Evolutionary conservation across 805 yeast genomes (phyloP).

Genomic region (Wickerhamomyces bovis): DNA sequence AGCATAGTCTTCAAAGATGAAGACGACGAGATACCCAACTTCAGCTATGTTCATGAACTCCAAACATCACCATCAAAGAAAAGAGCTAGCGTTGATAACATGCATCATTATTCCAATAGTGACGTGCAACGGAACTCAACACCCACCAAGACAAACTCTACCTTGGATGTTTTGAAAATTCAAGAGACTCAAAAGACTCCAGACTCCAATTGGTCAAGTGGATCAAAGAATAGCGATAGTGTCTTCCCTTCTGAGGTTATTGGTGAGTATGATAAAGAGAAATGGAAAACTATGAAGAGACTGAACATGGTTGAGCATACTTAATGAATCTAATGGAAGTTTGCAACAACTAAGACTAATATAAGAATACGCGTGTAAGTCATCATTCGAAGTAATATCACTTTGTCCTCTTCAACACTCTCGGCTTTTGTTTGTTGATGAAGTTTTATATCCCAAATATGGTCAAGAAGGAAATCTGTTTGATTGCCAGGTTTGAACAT

Average conservation of each 20-base stretch:
- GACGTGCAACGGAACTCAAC: slow-evolving; percentile 2
- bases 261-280: slow-evolving; percentile 61
- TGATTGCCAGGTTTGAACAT: too few species aligned
- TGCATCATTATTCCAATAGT: background rate
- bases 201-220: slow-evolving; percentile 34
- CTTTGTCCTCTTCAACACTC: too few species aligned
- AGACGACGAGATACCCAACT: slow-evolving; percentile 12
- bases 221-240: slow-evolving; percentile 31
- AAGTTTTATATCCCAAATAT: too few species aligned
- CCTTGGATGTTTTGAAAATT: slow-evolving; percentile 12
- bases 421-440: too few species aligned
- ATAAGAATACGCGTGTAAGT: too few species aligned
- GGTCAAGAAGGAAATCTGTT: too few species aligned
- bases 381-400: too few species aligned
- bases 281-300: slow-evolving; percentile 50
- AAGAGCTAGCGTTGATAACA: background rate
- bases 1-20: slow-evolving; percentile 20
- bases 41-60: slow-evolving; percentile 22
- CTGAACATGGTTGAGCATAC: slow-evolving; percentile 20
- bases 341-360: background rate
- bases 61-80: slow-evolving; percentile 19
- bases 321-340: background rate
- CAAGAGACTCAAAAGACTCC: slow-evolving; percentile 26
- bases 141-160: slow-evolving; percentile 6
- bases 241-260: slow-evolving; percentile 51